Conservation (phyloP, 805 yeast genomes). For the Lipomyces mesembrius region DNA sequence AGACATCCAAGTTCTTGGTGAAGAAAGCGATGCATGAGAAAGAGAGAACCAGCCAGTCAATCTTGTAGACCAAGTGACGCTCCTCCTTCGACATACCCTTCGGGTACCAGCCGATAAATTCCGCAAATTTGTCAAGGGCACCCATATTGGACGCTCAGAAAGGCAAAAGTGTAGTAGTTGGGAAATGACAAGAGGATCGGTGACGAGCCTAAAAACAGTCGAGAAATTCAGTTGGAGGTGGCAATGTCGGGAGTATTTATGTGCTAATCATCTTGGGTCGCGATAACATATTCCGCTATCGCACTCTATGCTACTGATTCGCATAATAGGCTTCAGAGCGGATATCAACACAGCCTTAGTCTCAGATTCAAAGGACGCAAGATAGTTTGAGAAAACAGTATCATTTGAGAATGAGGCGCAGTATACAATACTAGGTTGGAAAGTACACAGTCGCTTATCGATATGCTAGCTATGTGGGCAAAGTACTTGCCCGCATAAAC, state of each 20-base stretch:
- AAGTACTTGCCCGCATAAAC: neutral
- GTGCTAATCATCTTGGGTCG: neutral
- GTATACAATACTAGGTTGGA: neutral
- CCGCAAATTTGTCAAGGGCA: conserved; percentile 13
- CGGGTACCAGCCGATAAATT: conserved; percentile 32
- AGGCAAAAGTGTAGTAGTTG: neutral
- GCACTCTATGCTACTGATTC: neutral
- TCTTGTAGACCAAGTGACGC: conserved; percentile 54
- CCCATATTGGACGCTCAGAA: neutral
- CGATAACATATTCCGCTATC: neutral
- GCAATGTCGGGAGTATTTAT: neutral
- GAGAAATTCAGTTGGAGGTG: neutral
- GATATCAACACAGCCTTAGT: neutral
- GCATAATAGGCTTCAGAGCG: neutral
- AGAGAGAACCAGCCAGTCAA: conserved; percentile 61
- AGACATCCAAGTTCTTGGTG: conserved; percentile 67
- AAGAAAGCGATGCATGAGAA: conserved; percentile 67
- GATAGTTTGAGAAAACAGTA: neutral
- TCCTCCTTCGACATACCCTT: conserved; percentile 50
- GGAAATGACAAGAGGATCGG: neutral
- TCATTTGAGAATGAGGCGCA: neutral
- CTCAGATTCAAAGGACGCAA: neutral
- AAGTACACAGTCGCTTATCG: neutral
- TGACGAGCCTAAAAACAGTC: neutral
- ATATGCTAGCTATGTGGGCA: neutral